Conservation (phyloP, 257 asterid species). For the Fraxinus excelsior region DNA sequence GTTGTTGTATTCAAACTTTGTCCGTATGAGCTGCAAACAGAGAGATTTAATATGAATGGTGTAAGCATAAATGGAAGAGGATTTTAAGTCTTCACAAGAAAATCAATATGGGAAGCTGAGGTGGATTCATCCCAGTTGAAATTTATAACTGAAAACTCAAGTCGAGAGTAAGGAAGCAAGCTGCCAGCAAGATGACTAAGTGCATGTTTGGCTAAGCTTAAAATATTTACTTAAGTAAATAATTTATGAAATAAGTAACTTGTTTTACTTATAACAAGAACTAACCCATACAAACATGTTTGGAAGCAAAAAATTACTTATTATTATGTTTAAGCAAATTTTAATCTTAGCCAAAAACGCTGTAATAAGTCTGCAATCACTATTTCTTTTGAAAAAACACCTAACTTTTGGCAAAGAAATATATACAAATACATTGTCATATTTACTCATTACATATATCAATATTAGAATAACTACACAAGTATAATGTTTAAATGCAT, state of each 20-base stretch:
- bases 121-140: neutral
- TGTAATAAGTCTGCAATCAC: neutral
- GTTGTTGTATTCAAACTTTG: conserved; percentile 64
- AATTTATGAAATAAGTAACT: neutral
- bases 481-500: neutral
- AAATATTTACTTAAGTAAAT: neutral
- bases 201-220: neutral
- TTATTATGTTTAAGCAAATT: neutral
- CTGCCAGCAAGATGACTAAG: neutral
- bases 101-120: neutral
- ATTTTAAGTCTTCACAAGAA: neutral
- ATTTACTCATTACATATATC: neutral
- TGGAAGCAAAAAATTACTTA: neutral
- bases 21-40: conserved; percentile 69
- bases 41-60: conserved; percentile 5
- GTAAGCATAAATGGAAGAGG: conserved; percentile 6
- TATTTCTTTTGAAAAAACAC: neutral
- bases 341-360: neutral
- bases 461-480: neutral
- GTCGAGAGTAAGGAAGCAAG: neutral
- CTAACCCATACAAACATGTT: neutral
- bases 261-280: neutral
- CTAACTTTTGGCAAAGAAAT: neutral
- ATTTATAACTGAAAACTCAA: neutral
- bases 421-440: neutral